Evolutionary conservation across 257 asterid genomes (phyloP).

Genomic region (Rehmannia glutinosa): DNA sequence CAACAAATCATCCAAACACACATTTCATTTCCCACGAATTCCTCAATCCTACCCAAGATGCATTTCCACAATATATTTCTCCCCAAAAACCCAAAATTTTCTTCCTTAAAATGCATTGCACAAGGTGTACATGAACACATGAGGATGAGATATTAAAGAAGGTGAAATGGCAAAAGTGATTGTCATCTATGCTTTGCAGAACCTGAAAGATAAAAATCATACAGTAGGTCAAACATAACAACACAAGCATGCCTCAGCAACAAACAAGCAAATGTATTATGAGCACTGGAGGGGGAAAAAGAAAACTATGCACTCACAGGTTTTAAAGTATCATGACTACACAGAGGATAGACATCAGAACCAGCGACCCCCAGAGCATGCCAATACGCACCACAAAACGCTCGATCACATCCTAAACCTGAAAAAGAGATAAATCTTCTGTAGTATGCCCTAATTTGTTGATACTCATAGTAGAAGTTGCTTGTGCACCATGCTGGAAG

Average conservation of each 20-base stretch:
- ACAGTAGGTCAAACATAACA: conserved; percentile 2
- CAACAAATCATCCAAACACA: not conserved
- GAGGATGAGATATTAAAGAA: not conserved
- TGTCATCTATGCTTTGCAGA: too few species aligned
- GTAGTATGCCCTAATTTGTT: not conserved
- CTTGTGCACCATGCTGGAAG: too few species aligned
- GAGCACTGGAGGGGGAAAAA: not conserved
- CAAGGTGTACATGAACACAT: not conserved
- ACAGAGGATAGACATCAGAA: conserved; percentile 46
- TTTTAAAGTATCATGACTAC: conserved; percentile 66
- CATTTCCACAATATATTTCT: not conserved
- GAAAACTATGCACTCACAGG: conserved; percentile 48
- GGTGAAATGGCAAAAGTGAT: not conserved
- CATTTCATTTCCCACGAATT: not conserved
- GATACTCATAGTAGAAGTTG: not conserved
- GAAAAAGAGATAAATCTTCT: conserved; percentile 19
- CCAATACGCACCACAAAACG: conserved; percentile 99
- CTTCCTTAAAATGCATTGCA: not conserved
- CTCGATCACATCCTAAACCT: conserved; percentile 97
- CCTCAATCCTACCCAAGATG: not conserved
- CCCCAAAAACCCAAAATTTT: not conserved
- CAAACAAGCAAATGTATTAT: not conserved
- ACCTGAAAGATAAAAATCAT: too few species aligned
- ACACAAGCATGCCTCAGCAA: not conserved
- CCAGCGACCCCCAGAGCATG: conserved; percentile 54